Conservation (phyloP, 768 basidiomycete genomes). For the Rhodocollybia butyracea region DNA sequence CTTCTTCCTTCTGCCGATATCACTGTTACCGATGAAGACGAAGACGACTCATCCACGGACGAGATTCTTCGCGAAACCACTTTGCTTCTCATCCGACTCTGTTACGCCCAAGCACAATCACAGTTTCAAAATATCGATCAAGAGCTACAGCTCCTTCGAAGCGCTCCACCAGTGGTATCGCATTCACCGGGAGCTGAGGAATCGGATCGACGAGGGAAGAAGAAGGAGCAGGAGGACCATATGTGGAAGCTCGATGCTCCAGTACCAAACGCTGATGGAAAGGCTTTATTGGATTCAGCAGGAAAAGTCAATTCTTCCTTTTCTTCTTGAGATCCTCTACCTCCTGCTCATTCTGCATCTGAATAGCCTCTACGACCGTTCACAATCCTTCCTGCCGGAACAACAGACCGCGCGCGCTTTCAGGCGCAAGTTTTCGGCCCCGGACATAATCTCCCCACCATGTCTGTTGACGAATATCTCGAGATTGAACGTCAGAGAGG, state of each 20-base stretch:
- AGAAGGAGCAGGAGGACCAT: constrained; percentile 41
- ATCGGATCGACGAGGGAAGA: constrained; percentile 37
- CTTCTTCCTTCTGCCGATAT: constrained; percentile 43
- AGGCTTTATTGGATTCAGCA: constrained; percentile 66
- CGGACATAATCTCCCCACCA: constrained; percentile 83
- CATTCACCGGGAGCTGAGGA: constrained; percentile 23
- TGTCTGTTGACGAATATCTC: constrained; percentile 95
- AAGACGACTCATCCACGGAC: constrained; percentile 57
- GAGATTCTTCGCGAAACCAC: constrained; percentile 64
- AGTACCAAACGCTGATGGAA: constrained; percentile 40
- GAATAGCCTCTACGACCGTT: constrained; percentile 84
- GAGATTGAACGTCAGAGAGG: constrained; percentile 81
- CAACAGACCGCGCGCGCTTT: constrained; percentile 65
- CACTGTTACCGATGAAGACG: constrained; percentile 34
- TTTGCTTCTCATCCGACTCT: constrained; percentile 69
- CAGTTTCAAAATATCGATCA: constrained; percentile 67
- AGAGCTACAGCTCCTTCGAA: constrained; percentile 67
- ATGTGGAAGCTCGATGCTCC: constrained; percentile 75
- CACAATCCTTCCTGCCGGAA: constrained; percentile 79
- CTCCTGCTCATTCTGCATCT: background rate
- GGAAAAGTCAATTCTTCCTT: constrained; percentile 70
- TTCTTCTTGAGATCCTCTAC: constrained; percentile 7
- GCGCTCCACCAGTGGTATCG: constrained; percentile 37
- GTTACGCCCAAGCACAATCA: constrained; percentile 64
- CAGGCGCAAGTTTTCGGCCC: constrained; percentile 83